These are phyloP conservation scores for Spongospora subterranea DNA, from an alignment of 208 protist genomes.

Conservation along the genomic window DNA sequence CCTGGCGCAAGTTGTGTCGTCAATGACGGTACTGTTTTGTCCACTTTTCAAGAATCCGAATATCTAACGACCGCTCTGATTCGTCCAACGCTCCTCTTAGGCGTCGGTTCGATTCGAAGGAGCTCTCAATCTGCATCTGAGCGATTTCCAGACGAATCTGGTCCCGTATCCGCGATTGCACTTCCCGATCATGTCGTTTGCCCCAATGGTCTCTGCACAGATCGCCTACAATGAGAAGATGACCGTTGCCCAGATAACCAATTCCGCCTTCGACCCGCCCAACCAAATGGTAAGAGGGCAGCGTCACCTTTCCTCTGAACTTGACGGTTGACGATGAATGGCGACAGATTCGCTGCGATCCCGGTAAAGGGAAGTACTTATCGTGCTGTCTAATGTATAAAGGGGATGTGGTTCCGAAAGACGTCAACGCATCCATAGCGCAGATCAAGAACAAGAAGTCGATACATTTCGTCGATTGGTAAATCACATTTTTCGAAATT, in stretches of 20 bases:
- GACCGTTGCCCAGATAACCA: constrained; percentile 88
- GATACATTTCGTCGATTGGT: constrained; percentile 95
- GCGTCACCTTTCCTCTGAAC: neutral
- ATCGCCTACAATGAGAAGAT: constrained; percentile 88
- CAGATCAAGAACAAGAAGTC: constrained; percentile 92
- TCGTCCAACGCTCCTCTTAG: neutral
- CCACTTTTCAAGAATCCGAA: neutral
- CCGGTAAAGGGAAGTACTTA: constrained; percentile 94
- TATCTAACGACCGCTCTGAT: neutral
- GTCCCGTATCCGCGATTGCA: constrained; percentile 96
- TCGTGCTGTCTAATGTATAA: constrained; percentile 95
- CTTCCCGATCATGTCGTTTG: constrained; percentile 91
- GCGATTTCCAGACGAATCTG: constrained; percentile 95
- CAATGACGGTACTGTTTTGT: constrained; percentile 90
- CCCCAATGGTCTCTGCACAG: constrained; percentile 87
- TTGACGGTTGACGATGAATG: neutral
- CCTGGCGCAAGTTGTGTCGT: constrained; percentile 91
- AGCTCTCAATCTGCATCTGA: constrained; percentile 93
- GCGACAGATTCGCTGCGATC: constrained; percentile 87
- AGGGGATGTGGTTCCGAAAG: constrained; percentile 95
- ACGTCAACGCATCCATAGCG: constrained; percentile 89
- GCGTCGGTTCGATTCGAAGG: constrained; percentile 84
- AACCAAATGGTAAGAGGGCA: constrained; percentile 80
- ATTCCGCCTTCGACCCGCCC: constrained; percentile 87
- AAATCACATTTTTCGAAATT: constrained; percentile 48